A percentile compares a stretch with the other conserved stretches of the same genome.
Conservation (phyloP, 129 eudicot species). For the Artemisia annua region DNA sequence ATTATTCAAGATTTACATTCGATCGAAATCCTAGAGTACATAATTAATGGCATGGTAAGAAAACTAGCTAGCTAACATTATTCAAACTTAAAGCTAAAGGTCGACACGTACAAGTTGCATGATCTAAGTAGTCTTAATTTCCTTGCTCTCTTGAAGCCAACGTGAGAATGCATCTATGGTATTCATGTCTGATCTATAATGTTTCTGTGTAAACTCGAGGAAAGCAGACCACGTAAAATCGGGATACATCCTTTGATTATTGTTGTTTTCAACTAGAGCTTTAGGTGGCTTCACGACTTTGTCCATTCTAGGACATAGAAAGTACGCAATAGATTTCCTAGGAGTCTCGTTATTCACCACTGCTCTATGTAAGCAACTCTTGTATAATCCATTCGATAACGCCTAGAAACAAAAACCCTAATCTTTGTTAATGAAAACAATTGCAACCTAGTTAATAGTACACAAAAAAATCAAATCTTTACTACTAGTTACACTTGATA, state of each 20-base stretch:
- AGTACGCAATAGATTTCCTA: conserved; percentile 81
- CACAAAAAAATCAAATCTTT: neutral
- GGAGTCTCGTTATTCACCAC: conserved; percentile 63
- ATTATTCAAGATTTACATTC: no score
- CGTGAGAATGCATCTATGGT: conserved; percentile 74
- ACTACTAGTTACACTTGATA: no score
- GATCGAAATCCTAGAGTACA: no score
- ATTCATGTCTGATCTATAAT: conserved; percentile 77
- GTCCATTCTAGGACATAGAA: conserved; percentile 71
- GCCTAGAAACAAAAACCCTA: conserved; percentile 47
- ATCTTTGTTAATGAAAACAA: conserved; percentile 16
- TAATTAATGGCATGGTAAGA: no score
- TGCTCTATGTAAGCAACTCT: conserved; percentile 95
- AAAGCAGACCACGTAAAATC: conserved; percentile 87
- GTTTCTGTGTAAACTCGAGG: conserved; percentile 80
- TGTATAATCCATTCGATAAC: conserved; percentile 87
- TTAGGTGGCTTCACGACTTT: conserved; percentile 66
- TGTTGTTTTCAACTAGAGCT: conserved; percentile 38
- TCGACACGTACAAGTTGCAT: no score
- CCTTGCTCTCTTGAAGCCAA: conserved; percentile 49
- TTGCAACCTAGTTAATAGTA: neutral
- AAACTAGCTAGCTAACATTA: no score
- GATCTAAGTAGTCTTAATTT: conserved; percentile 3
- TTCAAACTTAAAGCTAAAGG: no score
- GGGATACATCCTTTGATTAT: conserved; percentile 50